Base-by-base conservation (phyloP, 768 basidiomycete species). In the Clavulina sp. region DNA sequence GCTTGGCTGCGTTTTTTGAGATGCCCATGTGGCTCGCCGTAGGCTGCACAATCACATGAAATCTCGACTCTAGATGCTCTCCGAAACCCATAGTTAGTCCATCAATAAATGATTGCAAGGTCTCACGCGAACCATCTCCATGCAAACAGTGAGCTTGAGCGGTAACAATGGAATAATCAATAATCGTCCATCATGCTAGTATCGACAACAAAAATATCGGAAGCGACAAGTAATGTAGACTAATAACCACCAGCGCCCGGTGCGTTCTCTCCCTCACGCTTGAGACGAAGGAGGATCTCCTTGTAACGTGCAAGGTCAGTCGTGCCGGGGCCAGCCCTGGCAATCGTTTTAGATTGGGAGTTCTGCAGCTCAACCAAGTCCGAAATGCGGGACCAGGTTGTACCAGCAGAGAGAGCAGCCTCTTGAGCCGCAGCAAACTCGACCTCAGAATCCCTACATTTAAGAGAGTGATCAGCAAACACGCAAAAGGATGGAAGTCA, bases 321-420 rank as follows among this genome's bases (percentile, higher is more conserved):
- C 33, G 91, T 89, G 4, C 84, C 84, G 7, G 85, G 69, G 13
- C 87, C 87, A 30, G 84, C 76, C 41, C 89, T 77, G 18, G 91
- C 81, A 59, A 88, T 72, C 3, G 91, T 96, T 71, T 97, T 99
- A 72, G 86, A 91, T 66, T 97, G 89, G 51, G 91, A 95, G 64
- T 97, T 96, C 64, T 93, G 78, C 33, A 99, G 73, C 58, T 92
- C 87, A 55, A 95, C 67, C 48, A 80, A 66, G 26, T 79, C 78
- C 62, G 81, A 83, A 61, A 99, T 93, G 33, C 95, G 82, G 59
- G 89, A 79, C 93, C 93, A 99, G 5, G 91, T 93, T 21, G 93
- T 95, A 24, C 93, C 95, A 50, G 75, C 72, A 0, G 87, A 81
- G 48, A 97, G 77, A 6, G 79, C 76, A 46, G 80, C 80, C 21